Base-by-base conservation (phyloP, 2,329 filamentous ascomycete species). In the Blumeriella jaapii region DNA sequence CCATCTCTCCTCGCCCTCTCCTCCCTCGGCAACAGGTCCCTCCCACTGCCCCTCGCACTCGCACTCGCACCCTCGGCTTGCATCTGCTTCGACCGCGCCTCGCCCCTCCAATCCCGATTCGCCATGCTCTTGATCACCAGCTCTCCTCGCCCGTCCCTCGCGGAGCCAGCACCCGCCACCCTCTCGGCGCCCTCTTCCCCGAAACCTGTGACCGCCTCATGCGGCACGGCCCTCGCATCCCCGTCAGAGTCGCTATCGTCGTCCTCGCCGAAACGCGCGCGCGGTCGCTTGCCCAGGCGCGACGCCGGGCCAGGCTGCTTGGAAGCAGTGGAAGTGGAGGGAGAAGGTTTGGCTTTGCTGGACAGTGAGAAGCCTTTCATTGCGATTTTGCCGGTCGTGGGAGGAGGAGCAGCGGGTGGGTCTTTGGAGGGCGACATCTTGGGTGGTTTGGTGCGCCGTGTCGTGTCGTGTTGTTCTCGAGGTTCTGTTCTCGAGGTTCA, bases 51-150 rank as follows among this genome's bases (percentile, higher is more conserved):
- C n/a, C n/a, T n/a, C n/a, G n/a, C n/a, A n/a, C n/a, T n/a, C n/a
- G n/a, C n/a, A n/a, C n/a, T n/a, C n/a, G n/a, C n/a, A n/a, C n/a
- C n/a, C n/a, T n/a, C n/a, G n/a, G n/a, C n/a, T n/a, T 33, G 25
- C 31, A 16, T 26, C 18, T 42, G 62, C 65, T 43, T 38, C 38
- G 37, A 41, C 11, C 20, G 22, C 41, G 64, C 67, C 60, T 75
- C 70, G 39, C 66, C 63, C 48, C 68, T 64, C 75, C 74, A 79
- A 59, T 81, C 71, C 34, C 68, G 63, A 56, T 81, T 82, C 44
- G 61, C 59, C 48, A 69, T 63, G 24, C 60, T 60, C 18, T 64
- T 60, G 45, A 84, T 83, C 12, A 82, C 61, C 28, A 74, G 61
- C 6, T 63, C 62, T 16, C 25, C 22, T 16, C 12, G 6, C 13